Conservation (phyloP, 2,329 filamentous ascomycete genomes). For the Septoria linicola region DNA sequence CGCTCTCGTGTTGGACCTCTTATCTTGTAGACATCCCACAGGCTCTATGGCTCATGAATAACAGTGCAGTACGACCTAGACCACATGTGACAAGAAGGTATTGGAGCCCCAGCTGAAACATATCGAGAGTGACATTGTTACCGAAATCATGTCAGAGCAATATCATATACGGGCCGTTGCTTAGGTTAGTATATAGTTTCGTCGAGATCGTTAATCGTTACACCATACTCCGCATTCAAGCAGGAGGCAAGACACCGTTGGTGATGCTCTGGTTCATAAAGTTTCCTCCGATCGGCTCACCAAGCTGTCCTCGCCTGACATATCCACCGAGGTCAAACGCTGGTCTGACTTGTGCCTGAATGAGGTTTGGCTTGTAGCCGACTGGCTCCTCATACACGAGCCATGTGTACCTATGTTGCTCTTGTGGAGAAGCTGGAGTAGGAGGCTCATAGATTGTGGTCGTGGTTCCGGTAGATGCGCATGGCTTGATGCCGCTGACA, state of each 20-base stretch:
- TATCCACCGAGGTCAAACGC: conserved; percentile 18
- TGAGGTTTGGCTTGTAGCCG: conserved; percentile 9
- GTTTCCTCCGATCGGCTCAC: conserved; percentile 9
- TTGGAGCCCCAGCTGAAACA: no score
- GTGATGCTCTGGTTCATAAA: conserved; percentile 11
- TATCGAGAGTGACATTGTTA: no score
- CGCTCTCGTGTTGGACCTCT: no score
- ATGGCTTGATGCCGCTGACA: conserved; percentile 13
- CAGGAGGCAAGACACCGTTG: neutral
- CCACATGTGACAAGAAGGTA: no score
- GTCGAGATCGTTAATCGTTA: no score
- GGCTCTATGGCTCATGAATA: no score
- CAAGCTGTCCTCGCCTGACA: conserved; percentile 1
- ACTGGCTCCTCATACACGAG: conserved; percentile 17
- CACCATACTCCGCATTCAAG: no score
- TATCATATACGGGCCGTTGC: no score
- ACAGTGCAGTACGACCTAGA: no score
- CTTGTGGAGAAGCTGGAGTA: conserved; percentile 6
- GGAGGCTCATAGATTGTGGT: conserved; percentile 15
- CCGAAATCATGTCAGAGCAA: no score
- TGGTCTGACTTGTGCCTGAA: conserved; percentile 12
- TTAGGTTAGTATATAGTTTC: no score
- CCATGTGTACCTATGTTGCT: conserved; percentile 19
- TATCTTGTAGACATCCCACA: no score
- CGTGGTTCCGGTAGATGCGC: neutral